Conservation (phyloP, 1,284 basidiomycete species). For the Rhodotorula sp. region DNA sequence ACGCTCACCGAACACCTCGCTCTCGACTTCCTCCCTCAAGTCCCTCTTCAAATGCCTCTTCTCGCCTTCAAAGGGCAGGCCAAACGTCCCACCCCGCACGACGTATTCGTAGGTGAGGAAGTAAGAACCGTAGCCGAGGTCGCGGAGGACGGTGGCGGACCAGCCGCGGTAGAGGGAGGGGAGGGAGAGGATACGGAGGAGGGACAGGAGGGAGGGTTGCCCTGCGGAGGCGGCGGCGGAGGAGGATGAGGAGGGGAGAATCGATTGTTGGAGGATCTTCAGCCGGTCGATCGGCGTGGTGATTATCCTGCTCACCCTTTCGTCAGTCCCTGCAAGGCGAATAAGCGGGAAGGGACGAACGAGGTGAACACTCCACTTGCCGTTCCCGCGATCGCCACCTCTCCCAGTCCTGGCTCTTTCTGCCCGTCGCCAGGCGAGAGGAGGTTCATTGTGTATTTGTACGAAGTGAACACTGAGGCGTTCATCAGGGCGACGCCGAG, state of each 20-base stretch:
- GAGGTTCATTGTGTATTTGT: conserved; percentile 66
- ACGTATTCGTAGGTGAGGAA: conserved; percentile 79
- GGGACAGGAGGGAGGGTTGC: conserved; percentile 54
- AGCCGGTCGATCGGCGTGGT: conserved; percentile 78
- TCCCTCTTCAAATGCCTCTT: conserved; percentile 13
- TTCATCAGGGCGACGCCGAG: conserved; percentile 68
- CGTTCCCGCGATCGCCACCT: conserved; percentile 71
- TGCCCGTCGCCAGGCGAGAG: conserved; percentile 45
- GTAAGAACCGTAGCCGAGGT: conserved; percentile 77
- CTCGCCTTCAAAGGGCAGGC: conserved; percentile 49
- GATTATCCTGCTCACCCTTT: conserved; percentile 68
- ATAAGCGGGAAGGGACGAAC: conserved; percentile 60
- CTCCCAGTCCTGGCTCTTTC: conserved; percentile 58
- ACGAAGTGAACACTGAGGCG: conserved; percentile 69
- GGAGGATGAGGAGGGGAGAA: conserved; percentile 43
- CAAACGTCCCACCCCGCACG: conserved; percentile 51
- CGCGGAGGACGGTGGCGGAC: conserved; percentile 66
- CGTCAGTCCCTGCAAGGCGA: too few relatives aligned
- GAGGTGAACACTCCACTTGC: conserved; percentile 72
- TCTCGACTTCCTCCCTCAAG: conserved; percentile 55
- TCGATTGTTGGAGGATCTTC: conserved; percentile 72
- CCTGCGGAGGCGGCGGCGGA: conserved; percentile 24
- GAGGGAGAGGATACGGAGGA: conserved; percentile 60
- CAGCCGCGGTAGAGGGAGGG: conserved; percentile 73
- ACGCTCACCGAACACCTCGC: conserved; percentile 23